Conservation (phyloP, 2,329 filamentous ascomycete genomes). For the Coniosporium tulheliwenetii region DNA sequence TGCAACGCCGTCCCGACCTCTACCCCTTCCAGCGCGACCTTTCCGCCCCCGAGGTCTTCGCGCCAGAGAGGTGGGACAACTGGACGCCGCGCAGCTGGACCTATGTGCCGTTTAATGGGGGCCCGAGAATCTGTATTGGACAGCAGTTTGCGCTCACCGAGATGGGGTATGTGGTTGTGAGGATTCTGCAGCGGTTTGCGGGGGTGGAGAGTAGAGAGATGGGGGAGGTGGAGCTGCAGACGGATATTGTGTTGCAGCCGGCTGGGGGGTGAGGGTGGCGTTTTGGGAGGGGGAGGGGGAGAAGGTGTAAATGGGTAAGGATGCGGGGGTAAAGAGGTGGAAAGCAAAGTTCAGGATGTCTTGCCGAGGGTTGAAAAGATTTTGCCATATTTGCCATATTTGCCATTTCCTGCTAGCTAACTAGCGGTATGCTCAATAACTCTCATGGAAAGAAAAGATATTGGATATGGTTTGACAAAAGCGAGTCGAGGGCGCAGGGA, state of each 20-base stretch:
- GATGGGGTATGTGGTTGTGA: slow-evolving; percentile 31
- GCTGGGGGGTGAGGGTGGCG: slow-evolving; percentile 22
- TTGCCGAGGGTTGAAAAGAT: too few relatives aligned
- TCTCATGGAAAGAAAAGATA: too few relatives aligned
- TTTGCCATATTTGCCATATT: too few relatives aligned
- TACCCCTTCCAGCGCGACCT: slow-evolving; percentile 21
- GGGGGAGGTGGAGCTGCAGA: slow-evolving; percentile 22
- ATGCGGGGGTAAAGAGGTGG: background rate
- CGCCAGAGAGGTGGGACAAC: slow-evolving; percentile 32
- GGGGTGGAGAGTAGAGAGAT: slow-evolving; percentile 23
- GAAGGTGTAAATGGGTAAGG: background rate
- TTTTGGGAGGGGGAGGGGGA: slow-evolving; percentile 13
- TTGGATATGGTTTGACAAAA: too few relatives aligned
- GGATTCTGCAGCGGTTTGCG: slow-evolving; percentile 28
- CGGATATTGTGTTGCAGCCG: slow-evolving; percentile 33
- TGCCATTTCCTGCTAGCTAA: too few relatives aligned
- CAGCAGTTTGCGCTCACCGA: slow-evolving; percentile 36
- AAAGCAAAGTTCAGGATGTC: too few relatives aligned
- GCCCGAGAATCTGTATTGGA: slow-evolving; percentile 33
- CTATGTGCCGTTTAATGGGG: slow-evolving; percentile 31
- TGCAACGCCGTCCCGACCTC: slow-evolving; percentile 33
- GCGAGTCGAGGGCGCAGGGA: too few relatives aligned
- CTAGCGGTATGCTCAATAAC: too few relatives aligned
- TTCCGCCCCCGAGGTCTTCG: slow-evolving; percentile 27
- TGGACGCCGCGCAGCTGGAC: slow-evolving; percentile 35